Conservation (phyloP, 495 filamentous ascomycete genomes). For the Tirmania nivea region DNA sequence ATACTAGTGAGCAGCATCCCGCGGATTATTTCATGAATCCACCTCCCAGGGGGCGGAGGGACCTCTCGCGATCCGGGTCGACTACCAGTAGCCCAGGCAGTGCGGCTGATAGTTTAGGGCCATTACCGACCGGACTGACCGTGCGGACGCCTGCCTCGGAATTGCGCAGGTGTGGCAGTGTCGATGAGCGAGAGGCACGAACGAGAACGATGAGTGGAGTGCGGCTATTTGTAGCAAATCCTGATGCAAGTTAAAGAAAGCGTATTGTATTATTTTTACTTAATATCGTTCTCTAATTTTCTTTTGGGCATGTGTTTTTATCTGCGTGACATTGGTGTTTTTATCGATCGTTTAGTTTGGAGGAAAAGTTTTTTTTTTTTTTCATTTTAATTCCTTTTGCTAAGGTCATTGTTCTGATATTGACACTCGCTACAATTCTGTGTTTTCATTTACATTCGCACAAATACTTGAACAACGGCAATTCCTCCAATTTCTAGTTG, state of each 20-base stretch:
- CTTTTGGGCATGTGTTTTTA: too few species aligned
- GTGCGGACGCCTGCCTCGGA: slow-evolving; percentile 7
- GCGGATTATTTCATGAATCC: background rate
- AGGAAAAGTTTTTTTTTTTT: too few species aligned
- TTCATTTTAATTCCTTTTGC: too few species aligned
- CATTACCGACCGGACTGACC: slow-evolving; percentile 19
- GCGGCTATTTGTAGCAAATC: slow-evolving; percentile 84
- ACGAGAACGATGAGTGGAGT: slow-evolving; percentile 59
- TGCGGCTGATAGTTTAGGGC: slow-evolving; percentile 12
- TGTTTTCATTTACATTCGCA: too few species aligned
- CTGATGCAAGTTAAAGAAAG: slow-evolving; percentile 30
- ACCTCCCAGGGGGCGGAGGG: too few species aligned
- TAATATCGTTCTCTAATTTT: too few species aligned
- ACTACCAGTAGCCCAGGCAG: background rate
- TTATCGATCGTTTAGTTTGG: too few species aligned
- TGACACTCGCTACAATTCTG: too few species aligned
- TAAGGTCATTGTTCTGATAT: too few species aligned
- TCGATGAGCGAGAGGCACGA: slow-evolving; percentile 62
- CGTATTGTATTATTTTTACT: background rate
- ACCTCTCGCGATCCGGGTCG: background rate
- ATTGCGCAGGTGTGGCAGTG: slow-evolving; percentile 56
- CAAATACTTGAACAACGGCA: too few species aligned
- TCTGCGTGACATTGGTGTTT: too few species aligned
- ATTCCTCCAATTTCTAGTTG: too few species aligned
- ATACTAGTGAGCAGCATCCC: background rate